Evolutionary conservation across 768 basidiomycete species (phyloP), one percentile per base, ranked within the genome.

Genomic region (Lentinula guzmanii): DNA sequence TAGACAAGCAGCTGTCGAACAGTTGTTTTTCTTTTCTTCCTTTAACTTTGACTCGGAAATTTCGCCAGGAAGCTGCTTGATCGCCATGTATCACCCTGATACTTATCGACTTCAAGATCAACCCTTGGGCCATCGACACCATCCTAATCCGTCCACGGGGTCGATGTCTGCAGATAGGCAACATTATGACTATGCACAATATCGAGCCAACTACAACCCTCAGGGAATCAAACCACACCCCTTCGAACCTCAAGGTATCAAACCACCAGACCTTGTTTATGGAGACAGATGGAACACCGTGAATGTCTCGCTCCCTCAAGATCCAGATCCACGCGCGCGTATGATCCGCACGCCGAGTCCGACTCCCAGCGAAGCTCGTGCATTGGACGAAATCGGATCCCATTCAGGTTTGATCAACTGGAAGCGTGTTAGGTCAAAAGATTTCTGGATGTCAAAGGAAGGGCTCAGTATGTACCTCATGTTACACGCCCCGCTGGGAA

Each of bases 311-410:
- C 21, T 48, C 18, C 46, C 46, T 48, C 46, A 48, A 8, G 21
- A 48, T 48, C 46, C 46, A 48, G 46, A 48, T 48, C 46, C 46
- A 48, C 46, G 21, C 6, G 1, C 21, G 3, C 51, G 51, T 16
- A 52, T 35, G 0, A 41, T 35, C 4, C 70, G 76, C 15, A 77
- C 76, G 1, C 76, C 76, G 13, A 77, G 75, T 46, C 76, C 76
- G 0, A 71, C 77, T 0, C 77, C 72, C 1, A 73, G 70, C 63
- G 76, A 77, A 65, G 62, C 60, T 33, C 65, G 65, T 9, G 52
- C 65, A 4, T 68, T 78, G 52, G 53, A 70, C 9, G 39, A 31
- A 31, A 43, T 21, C 24, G 41, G 54, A 37, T 9, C 24, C 21
- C 18, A 21, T 4, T 48, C 46, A 9, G 46, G 46, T 8, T 48